Base-by-base conservation (phyloP, 2,329 filamentous ascomycete genomes). In the Alternaria solani region DNA sequence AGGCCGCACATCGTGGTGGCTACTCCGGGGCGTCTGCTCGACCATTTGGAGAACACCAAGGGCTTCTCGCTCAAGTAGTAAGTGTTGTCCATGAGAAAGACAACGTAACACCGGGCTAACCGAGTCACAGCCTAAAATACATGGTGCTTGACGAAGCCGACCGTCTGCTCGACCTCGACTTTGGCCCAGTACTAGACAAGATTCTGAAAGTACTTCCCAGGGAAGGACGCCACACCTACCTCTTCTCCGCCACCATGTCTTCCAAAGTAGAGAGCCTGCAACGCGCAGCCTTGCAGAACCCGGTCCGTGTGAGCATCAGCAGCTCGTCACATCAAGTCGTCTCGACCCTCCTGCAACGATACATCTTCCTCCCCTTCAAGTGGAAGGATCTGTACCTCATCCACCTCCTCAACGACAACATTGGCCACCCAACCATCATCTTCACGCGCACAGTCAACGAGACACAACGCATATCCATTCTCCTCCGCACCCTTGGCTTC, bases 111-210 rank as follows among this genome's bases (percentile, higher is more conserved):
- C 2, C 2, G 12, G 4, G 38, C 38, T 41, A 23, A 41, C 11
- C 9, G 9, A 6, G 25, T 82, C 98, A 49, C 87, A 91, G 30
- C 85, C 83, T 97, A 38, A 94, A 94, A 74, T 97, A 94, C 74
- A 83, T 98, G 4, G 94, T 97, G 63, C 93, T 98, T 87, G 94
- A 97, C 74, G 94, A 97, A 81, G 94, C 94, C 25, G 94, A 98
- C 78, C 85, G 94, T 59, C 85, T 98, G 9, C 86, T 98, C 2
- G 95, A 99, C 75, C 89, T 97, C 76, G 94, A 97, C 77, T 98
- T 98, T 69, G 94, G 94, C 0, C 92, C 93, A 2, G 91, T 94
- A 23, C 87, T 98, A 38, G 93, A 97, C 79, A 97, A 96, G 80
- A 93, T 97, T 55, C 86, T 98, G 52, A 94, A 95, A 79, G 92